Evolutionary conservation across 257 asterid species (phyloP).

Genomic region (Coffea eugenioides): DNA sequence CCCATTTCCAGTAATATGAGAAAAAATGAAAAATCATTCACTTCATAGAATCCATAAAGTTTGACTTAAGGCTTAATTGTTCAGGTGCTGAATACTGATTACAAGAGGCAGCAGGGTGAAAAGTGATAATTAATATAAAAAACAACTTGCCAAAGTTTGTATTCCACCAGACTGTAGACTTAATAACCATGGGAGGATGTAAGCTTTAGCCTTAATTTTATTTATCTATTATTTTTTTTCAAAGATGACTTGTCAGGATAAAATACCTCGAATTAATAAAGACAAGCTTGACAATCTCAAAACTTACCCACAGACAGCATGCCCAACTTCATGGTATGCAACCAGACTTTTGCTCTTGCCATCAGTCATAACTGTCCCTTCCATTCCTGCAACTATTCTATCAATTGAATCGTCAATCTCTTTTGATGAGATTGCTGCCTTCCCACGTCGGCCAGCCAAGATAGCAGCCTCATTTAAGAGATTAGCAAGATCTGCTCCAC

Average conservation of each 20-base stretch:
- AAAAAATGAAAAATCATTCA: neutral
- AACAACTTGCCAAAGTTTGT: neutral
- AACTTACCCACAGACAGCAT: conserved; percentile 96
- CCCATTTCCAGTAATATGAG: neutral
- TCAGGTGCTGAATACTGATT: neutral
- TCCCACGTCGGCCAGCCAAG: conserved; percentile 91
- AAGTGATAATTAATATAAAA: neutral
- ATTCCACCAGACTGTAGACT: neutral
- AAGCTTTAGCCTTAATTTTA: neutral
- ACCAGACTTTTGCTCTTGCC: conserved; percentile 99
- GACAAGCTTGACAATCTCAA: neutral
- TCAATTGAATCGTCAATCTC: conserved; percentile 97
- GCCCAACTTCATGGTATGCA: conserved; percentile 99
- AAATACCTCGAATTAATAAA: neutral
- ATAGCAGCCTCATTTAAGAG: conserved; percentile 97
- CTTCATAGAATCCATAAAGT: neutral
- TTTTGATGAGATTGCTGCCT: conserved; percentile 74
- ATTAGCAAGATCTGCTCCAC: conserved; percentile 99
- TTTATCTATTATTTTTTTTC: neutral
- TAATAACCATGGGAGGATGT: neutral
- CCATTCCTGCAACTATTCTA: conserved; percentile 99
- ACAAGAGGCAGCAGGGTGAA: neutral
- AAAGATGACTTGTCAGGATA: neutral
- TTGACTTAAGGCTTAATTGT: neutral
- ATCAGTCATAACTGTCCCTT: conserved; percentile 97